Evolutionary conservation across 257 asterid genomes (phyloP), one percentile per base, ranked within the genome.

Genomic region (Coffea eugenioides): DNA sequence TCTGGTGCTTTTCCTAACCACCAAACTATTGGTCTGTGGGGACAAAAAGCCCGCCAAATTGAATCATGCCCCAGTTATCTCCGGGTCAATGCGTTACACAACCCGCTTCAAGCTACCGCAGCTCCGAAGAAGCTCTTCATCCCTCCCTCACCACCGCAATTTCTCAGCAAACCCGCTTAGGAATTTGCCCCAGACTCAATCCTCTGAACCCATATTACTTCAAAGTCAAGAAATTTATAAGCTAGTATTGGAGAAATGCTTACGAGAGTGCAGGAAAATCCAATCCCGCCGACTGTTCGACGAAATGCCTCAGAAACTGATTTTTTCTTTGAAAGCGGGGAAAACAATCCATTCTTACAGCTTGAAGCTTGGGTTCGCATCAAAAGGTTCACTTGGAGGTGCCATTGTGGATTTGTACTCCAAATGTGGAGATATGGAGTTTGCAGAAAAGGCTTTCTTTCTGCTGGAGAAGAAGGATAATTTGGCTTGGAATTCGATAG

Each of bases 391-490:
- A 54, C 78, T 95, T 46, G 97, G 88, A 77, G 88, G 83, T 86
- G 89, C 93, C 79, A 89, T 95, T 81, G 89, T 93, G 80, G 99
- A 95, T 82, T 91, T 95, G 74, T 95, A 95, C 65, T 90, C 96
- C 82, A 95, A 93, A 85, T 91, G 97, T 34, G 97, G 98, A 57
- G 85, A 88, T 76, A 48, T 81, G 76, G 90, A 78, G 72, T 91
- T 86, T 54, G 92, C 97, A 6, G 86, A 83, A 71, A 87, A 87
- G 81, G 83, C 89, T 1, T 92, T 95, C 82, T 71, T 51, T 12
- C 77, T 36, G 71, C 95, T 95, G 45, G 87, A 80, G 82, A 83
- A 69, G 67, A 89, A 83, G 86, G 92, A 92, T 87, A 85, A 79
- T 21, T 80, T 85, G 81, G 88, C 99, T 73, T 95, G 98, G 97